These are phyloP conservation scores for Penicillium soppii DNA, from an alignment of 495 filamentous ascomycete species.

Conservation along the genomic window DNA sequence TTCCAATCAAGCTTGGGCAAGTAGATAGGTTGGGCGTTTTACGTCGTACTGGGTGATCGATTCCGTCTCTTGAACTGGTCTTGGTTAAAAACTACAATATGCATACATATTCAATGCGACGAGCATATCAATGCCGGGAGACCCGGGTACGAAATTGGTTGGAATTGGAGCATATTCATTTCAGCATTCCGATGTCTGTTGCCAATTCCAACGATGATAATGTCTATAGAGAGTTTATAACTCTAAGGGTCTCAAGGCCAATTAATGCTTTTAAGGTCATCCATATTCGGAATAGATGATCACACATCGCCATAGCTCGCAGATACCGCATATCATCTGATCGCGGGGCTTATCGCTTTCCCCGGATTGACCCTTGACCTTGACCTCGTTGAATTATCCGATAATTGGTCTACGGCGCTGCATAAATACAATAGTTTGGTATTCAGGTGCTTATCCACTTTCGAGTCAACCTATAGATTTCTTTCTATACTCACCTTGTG, in stretches of 20 bases:
- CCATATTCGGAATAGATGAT: neutral
- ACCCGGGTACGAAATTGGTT: too few species aligned
- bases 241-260: neutral
- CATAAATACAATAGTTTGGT: too few species aligned
- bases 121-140: too few species aligned
- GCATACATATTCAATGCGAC: neutral
- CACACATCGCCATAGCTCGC: too few species aligned
- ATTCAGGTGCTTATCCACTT: too few species aligned
- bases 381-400: neutral
- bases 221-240: neutral
- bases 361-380: constrained; percentile 16
- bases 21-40: neutral
- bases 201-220: neutral
- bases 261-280: neutral
- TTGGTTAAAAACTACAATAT: neutral
- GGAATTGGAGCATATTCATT: neutral
- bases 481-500: neutral
- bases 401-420: too few species aligned
- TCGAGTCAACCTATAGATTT: neutral
- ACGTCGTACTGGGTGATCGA: constrained; percentile 6
- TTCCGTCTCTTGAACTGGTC: neutral
- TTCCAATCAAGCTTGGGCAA: constrained; percentile 21
- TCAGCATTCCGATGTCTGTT: neutral
- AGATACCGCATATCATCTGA: constrained; percentile 16
- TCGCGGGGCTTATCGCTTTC: constrained; percentile 15